Conservation (phyloP, 805 yeast genomes). For the Cyberlindnera petersonii region DNA sequence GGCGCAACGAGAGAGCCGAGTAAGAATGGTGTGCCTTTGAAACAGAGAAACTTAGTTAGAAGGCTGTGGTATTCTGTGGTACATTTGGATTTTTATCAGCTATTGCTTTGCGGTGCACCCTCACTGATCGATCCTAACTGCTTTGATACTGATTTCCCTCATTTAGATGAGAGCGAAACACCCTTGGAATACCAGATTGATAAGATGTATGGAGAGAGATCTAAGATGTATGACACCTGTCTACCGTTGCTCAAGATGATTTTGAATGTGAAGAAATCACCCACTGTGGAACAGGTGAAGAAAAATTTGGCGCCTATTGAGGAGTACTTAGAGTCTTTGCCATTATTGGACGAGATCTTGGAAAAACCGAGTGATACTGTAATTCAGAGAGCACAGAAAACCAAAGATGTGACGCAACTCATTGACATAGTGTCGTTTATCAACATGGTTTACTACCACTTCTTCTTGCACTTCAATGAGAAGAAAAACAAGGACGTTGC, state of each 20-base stretch:
- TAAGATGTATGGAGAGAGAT: constrained; percentile 14
- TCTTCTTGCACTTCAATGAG: constrained; percentile 21
- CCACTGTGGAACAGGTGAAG: constrained; percentile 15
- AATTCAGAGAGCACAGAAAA: constrained; percentile 17
- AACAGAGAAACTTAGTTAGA: constrained; percentile 19
- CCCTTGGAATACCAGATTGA: constrained; percentile 22
- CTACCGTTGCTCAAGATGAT: constrained; percentile 20
- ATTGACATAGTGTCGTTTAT: constrained; percentile 17
- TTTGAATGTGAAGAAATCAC: constrained; percentile 18
- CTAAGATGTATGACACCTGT: constrained; percentile 15
- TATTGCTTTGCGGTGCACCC: constrained; percentile 22
- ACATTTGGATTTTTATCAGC: constrained; percentile 20
- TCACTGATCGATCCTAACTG: constrained; percentile 20
- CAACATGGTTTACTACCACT: constrained; percentile 23
- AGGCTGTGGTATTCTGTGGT: constrained; percentile 25
- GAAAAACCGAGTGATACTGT: constrained; percentile 18
- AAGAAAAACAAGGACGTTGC: constrained; percentile 13
- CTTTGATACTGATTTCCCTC: constrained; percentile 26
- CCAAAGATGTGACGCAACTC: constrained; percentile 6
- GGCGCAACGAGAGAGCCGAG: constrained; percentile 26
- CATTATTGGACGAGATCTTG: constrained; percentile 16
- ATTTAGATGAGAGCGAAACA: constrained; percentile 21
- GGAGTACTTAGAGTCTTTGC: constrained; percentile 3
- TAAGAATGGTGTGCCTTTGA: constrained; percentile 10
- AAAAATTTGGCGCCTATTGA: constrained; percentile 14